A percentile compares a stretch with the other conserved stretches of the same genome.
phyloP scores from a whole-genome alignment of 2,329 filamentous ascomycete genomes.

The Phaeosphaeria sp. region DNA sequence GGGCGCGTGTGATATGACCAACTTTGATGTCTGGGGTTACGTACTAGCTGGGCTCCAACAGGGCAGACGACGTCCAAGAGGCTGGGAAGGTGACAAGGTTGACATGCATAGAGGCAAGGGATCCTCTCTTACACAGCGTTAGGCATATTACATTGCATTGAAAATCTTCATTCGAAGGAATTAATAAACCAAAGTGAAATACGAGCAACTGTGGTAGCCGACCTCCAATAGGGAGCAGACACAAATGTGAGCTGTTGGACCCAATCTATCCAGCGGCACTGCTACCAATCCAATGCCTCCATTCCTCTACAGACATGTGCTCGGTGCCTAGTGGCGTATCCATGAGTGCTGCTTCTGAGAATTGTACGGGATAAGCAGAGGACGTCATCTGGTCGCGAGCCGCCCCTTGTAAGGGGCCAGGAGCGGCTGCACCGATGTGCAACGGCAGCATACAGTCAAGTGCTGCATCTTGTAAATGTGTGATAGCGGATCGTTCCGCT shows the following conservation, averaged over 20 bases:
- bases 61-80: neutral
- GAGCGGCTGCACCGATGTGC: neutral
- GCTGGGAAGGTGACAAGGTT: neutral
- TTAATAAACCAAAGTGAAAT: neutral
- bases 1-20: constrained; percentile 9
- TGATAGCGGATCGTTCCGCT: constrained; percentile 22
- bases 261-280: constrained; percentile 2
- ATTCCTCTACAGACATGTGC: constrained; percentile 2
- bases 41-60: constrained; percentile 6
- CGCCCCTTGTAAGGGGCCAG: constrained; percentile 3
- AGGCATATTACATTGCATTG: neutral
- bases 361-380: constrained; percentile 2
- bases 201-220: neutral
- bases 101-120: neutral
- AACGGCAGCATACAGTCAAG: constrained; percentile 10
- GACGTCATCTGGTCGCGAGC: neutral
- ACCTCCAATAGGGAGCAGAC: neutral
- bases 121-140: neutral
- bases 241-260: neutral
- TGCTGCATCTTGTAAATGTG: constrained; percentile 13
- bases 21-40: neutral
- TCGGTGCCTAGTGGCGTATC: neutral
- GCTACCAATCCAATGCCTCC: constrained; percentile 5
- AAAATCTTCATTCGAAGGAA: neutral
- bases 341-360: neutral